Conservation (phyloP, 2,329 filamentous ascomycete genomes). For the Arthrinium puccinioides region DNA sequence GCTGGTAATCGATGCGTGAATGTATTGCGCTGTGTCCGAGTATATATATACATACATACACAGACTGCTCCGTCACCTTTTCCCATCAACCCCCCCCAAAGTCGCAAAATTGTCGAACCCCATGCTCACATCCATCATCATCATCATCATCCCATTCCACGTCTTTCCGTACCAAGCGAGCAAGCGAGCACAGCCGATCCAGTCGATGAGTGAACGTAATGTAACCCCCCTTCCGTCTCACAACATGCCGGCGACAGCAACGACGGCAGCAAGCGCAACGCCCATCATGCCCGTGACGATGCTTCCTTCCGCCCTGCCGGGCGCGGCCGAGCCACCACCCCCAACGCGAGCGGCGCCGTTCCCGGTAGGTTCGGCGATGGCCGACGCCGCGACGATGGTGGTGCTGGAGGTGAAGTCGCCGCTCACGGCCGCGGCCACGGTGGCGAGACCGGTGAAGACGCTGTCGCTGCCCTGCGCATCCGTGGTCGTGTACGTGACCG, state of each 20-base stretch:
- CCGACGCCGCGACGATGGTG: conserved; percentile 11
- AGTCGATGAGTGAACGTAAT: too few relatives aligned
- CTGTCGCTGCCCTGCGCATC: conserved; percentile 11
- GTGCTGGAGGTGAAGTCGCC: conserved; percentile 23
- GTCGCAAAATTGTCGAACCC: too few relatives aligned
- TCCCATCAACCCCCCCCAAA: too few relatives aligned
- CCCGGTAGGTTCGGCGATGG: conserved; percentile 1
- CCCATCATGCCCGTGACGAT: conserved; percentile 19
- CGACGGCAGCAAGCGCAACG: conserved; percentile 16
- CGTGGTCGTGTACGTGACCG: conserved; percentile 24
- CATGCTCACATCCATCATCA: too few relatives aligned
- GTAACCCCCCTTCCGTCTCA: too few relatives aligned
- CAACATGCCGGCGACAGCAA: conserved; percentile 20
- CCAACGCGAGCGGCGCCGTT: conserved; percentile 2
- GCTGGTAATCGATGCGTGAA: too few relatives aligned
- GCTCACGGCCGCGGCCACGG: conserved; percentile 22
- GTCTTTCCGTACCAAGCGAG: too few relatives aligned
- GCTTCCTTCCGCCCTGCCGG: conserved; percentile 13
- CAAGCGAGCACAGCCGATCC: too few relatives aligned
- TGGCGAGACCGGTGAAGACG: conserved; percentile 18
- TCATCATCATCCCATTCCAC: too few relatives aligned
- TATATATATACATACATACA: too few relatives aligned
- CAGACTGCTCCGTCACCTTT: too few relatives aligned
- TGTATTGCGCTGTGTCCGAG: too few relatives aligned
- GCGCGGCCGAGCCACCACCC: not conserved